Evolutionary conservation across 1,284 basidiomycete species (phyloP).

Genomic region (Neonothopanus nambi): DNA sequence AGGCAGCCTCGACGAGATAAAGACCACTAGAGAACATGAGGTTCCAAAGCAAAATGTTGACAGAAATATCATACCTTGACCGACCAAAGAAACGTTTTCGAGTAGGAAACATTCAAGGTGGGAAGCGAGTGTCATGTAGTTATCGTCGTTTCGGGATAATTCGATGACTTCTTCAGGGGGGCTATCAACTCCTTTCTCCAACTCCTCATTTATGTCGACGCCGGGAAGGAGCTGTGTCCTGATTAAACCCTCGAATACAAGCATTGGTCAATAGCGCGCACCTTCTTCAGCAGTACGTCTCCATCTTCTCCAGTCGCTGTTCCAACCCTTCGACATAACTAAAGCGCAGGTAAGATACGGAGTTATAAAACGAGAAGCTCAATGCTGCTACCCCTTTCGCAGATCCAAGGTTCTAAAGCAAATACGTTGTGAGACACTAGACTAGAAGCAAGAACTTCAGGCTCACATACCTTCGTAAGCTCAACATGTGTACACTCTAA

Average conservation of each 20-base stretch:
- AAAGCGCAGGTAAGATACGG: conserved; percentile 3
- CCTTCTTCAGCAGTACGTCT: conserved; percentile 62
- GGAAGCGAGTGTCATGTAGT: conserved; percentile 24
- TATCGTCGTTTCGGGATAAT: conserved; percentile 32
- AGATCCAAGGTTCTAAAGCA: conserved; percentile 35
- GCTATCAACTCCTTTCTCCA: conserved; percentile 26
- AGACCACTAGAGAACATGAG: conserved; percentile 34
- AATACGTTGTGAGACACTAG: too few relatives aligned
- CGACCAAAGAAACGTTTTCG: conserved; percentile 41
- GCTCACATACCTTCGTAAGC: conserved; percentile 36
- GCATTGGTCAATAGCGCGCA: conserved; percentile 32
- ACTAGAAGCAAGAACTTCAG: too few relatives aligned
- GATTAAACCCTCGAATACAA: background rate
- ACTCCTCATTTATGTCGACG: conserved; percentile 36
- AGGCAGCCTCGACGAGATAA: conserved; percentile 40
- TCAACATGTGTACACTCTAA: conserved; percentile 43
- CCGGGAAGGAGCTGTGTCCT: conserved; percentile 33
- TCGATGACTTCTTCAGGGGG: conserved; percentile 21
- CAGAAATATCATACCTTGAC: conserved; percentile 34
- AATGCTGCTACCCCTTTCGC: conserved; percentile 34
- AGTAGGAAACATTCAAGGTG: conserved; percentile 35
- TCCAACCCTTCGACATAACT: conserved; percentile 77
- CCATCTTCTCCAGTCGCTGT: conserved; percentile 70
- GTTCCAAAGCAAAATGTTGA: background rate
- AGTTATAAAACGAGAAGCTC: conserved; percentile 2